Percentiles rank a stretch among this genome's conserved stretches.
Evolutionary conservation across 352 stramenopile genomes (phyloP).

Genomic region (Phytophthora chlamydospora): DNA sequence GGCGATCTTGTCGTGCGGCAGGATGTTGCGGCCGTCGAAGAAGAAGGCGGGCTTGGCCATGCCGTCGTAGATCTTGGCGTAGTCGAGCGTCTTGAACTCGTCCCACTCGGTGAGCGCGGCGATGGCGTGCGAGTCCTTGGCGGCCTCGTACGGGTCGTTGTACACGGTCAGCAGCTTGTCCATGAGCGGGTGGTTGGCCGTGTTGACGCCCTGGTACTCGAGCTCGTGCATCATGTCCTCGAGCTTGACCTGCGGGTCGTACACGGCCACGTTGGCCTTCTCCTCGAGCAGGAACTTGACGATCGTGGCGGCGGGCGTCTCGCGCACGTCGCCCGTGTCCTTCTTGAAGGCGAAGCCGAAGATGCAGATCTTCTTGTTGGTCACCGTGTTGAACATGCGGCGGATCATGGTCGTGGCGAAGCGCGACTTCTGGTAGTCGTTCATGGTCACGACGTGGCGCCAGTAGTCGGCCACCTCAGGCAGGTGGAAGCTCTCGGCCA

Average conservation of each 20-base stretch:
- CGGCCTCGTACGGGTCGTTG: slow-evolving; percentile 92
- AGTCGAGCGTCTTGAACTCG: slow-evolving; percentile 98
- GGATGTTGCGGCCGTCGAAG: slow-evolving; percentile 99
- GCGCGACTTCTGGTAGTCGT: slow-evolving; percentile 99
- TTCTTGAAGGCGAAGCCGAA: slow-evolving; percentile 99
- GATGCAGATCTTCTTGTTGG: slow-evolving; percentile 99
- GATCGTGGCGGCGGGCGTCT: slow-evolving; percentile 98
- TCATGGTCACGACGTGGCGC: slow-evolving; percentile 99
- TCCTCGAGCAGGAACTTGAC: slow-evolving; percentile 97
- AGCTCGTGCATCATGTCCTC: slow-evolving; percentile 92
- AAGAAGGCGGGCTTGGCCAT: slow-evolving; percentile 99
- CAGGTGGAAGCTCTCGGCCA: slow-evolving; percentile 98
- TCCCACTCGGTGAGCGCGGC: slow-evolving; percentile 99
- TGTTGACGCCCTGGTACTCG: slow-evolving; percentile 90
- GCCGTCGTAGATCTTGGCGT: slow-evolving; percentile 93
- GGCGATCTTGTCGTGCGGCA: slow-evolving; percentile 94
- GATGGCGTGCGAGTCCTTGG: slow-evolving; percentile 93
- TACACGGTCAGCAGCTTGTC: slow-evolving; percentile 77
- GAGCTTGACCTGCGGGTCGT: slow-evolving; percentile 98
- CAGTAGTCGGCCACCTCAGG: slow-evolving; percentile 99
- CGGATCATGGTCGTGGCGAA: slow-evolving; percentile 98
- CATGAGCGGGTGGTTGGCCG: slow-evolving; percentile 89
- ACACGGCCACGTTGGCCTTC: slow-evolving; percentile 95
- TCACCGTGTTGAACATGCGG: slow-evolving; percentile 99
- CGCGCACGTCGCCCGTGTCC: slow-evolving; percentile 99